Evolutionary conservation across 805 yeast species (phyloP).

Genomic region (Spathaspora passalidarum): DNA sequence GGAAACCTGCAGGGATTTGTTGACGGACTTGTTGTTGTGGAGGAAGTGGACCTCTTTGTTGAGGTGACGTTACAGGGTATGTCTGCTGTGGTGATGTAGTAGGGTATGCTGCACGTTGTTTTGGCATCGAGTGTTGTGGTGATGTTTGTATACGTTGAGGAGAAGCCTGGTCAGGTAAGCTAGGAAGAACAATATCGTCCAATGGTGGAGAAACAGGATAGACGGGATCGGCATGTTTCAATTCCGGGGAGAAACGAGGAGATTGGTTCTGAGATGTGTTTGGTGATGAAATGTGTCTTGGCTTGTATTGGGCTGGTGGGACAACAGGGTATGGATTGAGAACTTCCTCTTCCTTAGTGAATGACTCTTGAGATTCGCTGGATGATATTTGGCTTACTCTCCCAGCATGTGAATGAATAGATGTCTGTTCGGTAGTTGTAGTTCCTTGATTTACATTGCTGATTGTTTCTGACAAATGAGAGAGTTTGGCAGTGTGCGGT

Average conservation of each 20-base stretch:
- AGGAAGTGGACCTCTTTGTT: conserved; percentile 7
- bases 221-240: conserved; percentile 4
- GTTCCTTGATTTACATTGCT: conserved; percentile 18
- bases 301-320: conserved; percentile 15
- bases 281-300: conserved; percentile 32
- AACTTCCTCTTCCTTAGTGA: conserved; percentile 1
- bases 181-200: background rate
- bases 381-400: conserved; percentile 17
- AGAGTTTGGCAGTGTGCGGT: conserved; percentile 15
- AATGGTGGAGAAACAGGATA: conserved; percentile 10
- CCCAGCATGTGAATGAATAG: conserved; percentile 26
- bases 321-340: conserved; percentile 5
- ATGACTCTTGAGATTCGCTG: conserved; percentile 13
- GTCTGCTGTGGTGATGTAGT: conserved; percentile 12
- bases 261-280: conserved; percentile 25
- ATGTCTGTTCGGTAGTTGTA: conserved; percentile 9
- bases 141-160: no score
- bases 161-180: background rate
- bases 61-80: conserved; percentile 10
- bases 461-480: background rate
- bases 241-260: conserved; percentile 8
- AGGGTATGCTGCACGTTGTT: no score
- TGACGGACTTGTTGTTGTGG: conserved; percentile 9
- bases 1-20: conserved; percentile 10
- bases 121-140: no score